Percentiles rank a stretch among this genome's conserved stretches.
Evolutionary conservation across 1,284 basidiomycete genomes (phyloP).

Genomic region (Apiotrichum akiyoshidainum): DNA sequence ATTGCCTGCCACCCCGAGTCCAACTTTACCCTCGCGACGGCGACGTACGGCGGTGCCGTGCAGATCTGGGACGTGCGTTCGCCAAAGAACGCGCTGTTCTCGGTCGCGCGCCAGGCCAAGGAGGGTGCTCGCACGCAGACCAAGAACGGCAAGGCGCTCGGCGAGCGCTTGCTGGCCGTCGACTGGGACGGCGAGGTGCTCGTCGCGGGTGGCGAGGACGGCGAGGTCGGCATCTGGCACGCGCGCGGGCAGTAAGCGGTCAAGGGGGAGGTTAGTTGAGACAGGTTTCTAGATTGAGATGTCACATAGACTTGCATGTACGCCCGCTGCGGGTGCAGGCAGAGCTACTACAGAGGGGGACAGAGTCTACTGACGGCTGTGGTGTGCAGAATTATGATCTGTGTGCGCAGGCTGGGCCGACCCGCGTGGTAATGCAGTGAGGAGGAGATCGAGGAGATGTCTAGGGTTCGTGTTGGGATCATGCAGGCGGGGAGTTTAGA

Average conservation of each 20-base stretch:
- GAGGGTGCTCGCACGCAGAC: slow-evolving; percentile 38
- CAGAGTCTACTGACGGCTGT: background rate
- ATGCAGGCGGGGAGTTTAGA: too few species aligned
- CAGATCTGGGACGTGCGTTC: slow-evolving; percentile 80
- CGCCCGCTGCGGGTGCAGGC: background rate
- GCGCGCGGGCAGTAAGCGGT: slow-evolving; percentile 50
- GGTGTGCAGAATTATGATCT: too few species aligned
- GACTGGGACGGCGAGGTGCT: slow-evolving; percentile 74
- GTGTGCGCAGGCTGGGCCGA: background rate
- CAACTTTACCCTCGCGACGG: slow-evolving; percentile 68
- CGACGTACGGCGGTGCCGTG: slow-evolving; percentile 76
- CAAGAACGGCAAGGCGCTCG: slow-evolving; percentile 58
- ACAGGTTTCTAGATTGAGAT: background rate
- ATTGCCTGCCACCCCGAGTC: slow-evolving; percentile 61
- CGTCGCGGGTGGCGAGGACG: slow-evolving; percentile 77
- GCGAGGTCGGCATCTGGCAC: slow-evolving; percentile 71
- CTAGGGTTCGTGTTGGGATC: too few species aligned
- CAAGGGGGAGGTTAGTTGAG: background rate
- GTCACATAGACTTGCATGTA: slow-evolving; percentile 2
- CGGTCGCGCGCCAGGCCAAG: slow-evolving; percentile 17
- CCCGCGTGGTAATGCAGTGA: too few species aligned
- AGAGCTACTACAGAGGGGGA: background rate
- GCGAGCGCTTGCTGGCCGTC: slow-evolving; percentile 57
- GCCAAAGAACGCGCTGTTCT: slow-evolving; percentile 60
- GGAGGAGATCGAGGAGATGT: too few species aligned